Evolutionary conservation across 1,139 yeast genomes (phyloP).

Genomic region (Pichia kudriavzevii): DNA sequence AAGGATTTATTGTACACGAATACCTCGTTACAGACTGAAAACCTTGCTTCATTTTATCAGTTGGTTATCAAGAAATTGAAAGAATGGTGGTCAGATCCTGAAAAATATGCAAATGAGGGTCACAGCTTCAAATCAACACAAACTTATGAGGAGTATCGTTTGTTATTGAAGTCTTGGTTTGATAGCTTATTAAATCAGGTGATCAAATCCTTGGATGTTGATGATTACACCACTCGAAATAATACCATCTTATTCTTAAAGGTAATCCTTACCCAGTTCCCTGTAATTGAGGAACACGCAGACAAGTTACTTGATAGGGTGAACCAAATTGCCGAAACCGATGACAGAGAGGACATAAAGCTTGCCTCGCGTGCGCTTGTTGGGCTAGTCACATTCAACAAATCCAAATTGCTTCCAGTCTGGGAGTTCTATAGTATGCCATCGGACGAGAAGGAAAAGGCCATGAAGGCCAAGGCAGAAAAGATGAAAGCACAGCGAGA

Average conservation of each 20-base stretch:
- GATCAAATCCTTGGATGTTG: slow-evolving; percentile 41
- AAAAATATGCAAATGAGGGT: slow-evolving; percentile 26
- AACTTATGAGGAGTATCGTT: slow-evolving; percentile 34
- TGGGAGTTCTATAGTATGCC: slow-evolving; percentile 49
- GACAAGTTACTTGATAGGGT: slow-evolving; percentile 43
- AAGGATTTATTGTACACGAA: slow-evolving; percentile 58
- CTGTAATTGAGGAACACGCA: slow-evolving; percentile 64
- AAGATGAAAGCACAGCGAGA: slow-evolving; percentile 16
- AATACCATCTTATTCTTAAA: slow-evolving; percentile 76
- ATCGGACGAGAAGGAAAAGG: slow-evolving; percentile 30
- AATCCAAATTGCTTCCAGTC: slow-evolving; percentile 47
- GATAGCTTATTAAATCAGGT: slow-evolving; percentile 40
- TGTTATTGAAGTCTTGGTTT: slow-evolving; percentile 51
- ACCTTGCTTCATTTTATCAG: slow-evolving; percentile 67
- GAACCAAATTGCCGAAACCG: slow-evolving; percentile 42
- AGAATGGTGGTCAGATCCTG: slow-evolving; percentile 34
- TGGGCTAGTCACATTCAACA: slow-evolving; percentile 60
- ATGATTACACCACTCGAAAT: slow-evolving; percentile 73
- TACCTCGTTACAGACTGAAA: slow-evolving; percentile 75
- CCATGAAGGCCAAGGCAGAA: slow-evolving; percentile 23
- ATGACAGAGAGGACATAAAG: slow-evolving; percentile 72
- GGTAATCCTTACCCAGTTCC: slow-evolving; percentile 53
- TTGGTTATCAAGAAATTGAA: slow-evolving; percentile 39
- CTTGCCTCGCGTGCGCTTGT: slow-evolving; percentile 70
- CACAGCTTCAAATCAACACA: slow-evolving; percentile 24